Conservation (phyloP, 208 protist species). For the Vickermania spadyakhi region DNA sequence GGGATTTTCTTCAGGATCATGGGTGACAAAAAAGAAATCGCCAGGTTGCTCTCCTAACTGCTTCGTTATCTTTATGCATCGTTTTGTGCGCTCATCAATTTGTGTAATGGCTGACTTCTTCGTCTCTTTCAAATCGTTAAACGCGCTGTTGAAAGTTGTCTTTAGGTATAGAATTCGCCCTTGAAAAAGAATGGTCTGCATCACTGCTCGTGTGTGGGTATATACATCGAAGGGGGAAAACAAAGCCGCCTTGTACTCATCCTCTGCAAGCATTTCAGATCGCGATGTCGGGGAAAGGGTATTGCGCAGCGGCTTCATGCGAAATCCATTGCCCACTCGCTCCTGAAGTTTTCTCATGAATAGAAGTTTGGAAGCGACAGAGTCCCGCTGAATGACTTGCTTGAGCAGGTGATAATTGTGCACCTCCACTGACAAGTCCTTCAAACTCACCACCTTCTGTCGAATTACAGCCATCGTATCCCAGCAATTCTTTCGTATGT, state of each 20-base stretch:
- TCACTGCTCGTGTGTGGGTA: slow-evolving; percentile 39
- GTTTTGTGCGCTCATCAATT: slow-evolving; percentile 70
- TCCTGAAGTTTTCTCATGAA: slow-evolving; percentile 64
- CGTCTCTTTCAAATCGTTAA: slow-evolving; percentile 36
- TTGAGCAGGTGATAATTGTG: slow-evolving; percentile 80
- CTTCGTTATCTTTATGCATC: slow-evolving; percentile 62
- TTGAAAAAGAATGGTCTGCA: slow-evolving; percentile 60
- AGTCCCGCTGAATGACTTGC: slow-evolving; percentile 11
- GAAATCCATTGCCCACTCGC: slow-evolving; percentile 13
- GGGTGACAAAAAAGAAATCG: slow-evolving; percentile 31
- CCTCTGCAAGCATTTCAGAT: slow-evolving; percentile 1
- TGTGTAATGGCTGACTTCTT: slow-evolving; percentile 40
- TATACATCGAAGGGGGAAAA: slow-evolving; percentile 56
- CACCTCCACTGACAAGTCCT: slow-evolving; percentile 26
- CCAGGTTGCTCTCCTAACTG: slow-evolving; percentile 40
- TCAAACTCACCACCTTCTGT: slow-evolving; percentile 53
- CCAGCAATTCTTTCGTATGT: slow-evolving; percentile 55
- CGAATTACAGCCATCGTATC: slow-evolving; percentile 73
- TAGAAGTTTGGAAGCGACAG: slow-evolving; percentile 58
- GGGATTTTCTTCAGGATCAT: slow-evolving; percentile 58
- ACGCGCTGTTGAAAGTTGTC: slow-evolving; percentile 51
- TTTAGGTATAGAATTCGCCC: slow-evolving; percentile 40
- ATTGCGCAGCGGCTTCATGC: neutral
- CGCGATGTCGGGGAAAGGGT: neutral
- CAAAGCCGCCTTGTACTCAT: slow-evolving; percentile 9